Conservation (phyloP, 345 rosid species). For the Raphanus raphanistrum region DNA sequence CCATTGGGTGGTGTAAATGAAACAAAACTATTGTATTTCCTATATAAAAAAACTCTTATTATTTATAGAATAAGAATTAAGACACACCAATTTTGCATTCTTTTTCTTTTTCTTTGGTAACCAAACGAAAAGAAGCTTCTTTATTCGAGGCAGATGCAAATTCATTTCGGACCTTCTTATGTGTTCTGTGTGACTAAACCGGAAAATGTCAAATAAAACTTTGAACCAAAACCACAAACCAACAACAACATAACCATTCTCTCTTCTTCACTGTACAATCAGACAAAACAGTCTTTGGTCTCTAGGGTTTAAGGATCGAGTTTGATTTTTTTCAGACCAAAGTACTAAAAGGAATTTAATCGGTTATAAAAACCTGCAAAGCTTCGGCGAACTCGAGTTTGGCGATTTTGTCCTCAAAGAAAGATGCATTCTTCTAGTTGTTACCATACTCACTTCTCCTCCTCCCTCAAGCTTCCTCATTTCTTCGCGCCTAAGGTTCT, state of each 20-base stretch:
- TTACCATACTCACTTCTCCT: slow-evolving; percentile 34
- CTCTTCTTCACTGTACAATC: too few species aligned
- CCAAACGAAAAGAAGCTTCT: too few species aligned
- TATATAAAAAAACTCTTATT: too few species aligned
- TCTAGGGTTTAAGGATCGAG: slow-evolving; percentile 25
- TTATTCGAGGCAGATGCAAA: too few species aligned
- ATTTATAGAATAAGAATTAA: too few species aligned
- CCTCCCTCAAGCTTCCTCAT: slow-evolving; percentile 42
- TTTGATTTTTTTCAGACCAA: slow-evolving; percentile 14
- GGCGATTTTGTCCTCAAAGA: not conserved
- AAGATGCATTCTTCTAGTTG: slow-evolving; percentile 38
- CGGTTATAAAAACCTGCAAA: slow-evolving; percentile 1
- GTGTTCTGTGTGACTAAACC: not conserved
- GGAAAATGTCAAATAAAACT: not conserved
- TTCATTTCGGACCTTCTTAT: too few species aligned
- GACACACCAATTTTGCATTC: too few species aligned
- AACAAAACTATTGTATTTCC: not conserved
- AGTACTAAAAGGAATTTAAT: not conserved
- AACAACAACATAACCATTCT: not conserved
- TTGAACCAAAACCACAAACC: not conserved
- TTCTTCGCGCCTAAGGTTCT: slow-evolving; percentile 43
- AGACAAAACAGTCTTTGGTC: not conserved
- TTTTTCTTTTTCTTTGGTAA: too few species aligned
- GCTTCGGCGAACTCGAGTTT: slow-evolving; percentile 2
- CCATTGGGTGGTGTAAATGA: slow-evolving; percentile 81